Conservation (phyloP, 2,329 filamentous ascomycete species). For the Tolypocladium nubicola region DNA sequence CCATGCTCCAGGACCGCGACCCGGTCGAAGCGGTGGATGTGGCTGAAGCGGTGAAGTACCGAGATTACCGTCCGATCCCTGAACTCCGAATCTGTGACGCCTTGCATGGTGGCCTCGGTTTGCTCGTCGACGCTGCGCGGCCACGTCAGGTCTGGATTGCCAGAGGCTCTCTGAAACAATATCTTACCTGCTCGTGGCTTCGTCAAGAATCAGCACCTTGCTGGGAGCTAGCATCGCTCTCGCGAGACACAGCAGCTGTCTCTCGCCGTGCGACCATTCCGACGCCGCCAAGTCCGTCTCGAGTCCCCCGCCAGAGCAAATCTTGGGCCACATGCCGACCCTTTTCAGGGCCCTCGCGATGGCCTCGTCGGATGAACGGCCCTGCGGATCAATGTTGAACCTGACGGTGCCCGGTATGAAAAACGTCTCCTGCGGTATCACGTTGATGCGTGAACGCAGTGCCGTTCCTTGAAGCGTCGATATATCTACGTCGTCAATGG, state of each 20-base stretch:
- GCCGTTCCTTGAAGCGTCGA: conserved; percentile 8
- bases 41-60: conserved; percentile 26
- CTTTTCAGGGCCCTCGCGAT: conserved; percentile 31
- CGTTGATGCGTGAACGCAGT: conserved; percentile 22
- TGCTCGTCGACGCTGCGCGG: conserved; percentile 18
- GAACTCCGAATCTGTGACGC: conserved; percentile 21
- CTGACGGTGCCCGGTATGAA: conserved; percentile 36
- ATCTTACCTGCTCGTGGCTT: conserved; percentile 23
- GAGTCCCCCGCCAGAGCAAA: conserved; percentile 28
- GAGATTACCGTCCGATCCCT: conserved; percentile 38
- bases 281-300: conserved; percentile 18
- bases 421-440: conserved; percentile 40
- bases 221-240: conserved; percentile 23
- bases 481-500: conserved; percentile 31
- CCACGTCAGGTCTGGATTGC: background rate
- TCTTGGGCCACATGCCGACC: conserved; percentile 29
- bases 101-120: conserved; percentile 20
- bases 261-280: conserved; percentile 28
- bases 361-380: conserved; percentile 22
- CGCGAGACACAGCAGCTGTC: conserved; percentile 30
- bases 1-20: conserved; percentile 46
- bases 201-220: conserved; percentile 26
- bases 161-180: too few species aligned
- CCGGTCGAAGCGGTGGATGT: conserved; percentile 23
- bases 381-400: conserved; percentile 35